These are phyloP conservation scores for Giardia muris DNA, from an alignment of 208 protist species.

Conservation along the genomic window DNA sequence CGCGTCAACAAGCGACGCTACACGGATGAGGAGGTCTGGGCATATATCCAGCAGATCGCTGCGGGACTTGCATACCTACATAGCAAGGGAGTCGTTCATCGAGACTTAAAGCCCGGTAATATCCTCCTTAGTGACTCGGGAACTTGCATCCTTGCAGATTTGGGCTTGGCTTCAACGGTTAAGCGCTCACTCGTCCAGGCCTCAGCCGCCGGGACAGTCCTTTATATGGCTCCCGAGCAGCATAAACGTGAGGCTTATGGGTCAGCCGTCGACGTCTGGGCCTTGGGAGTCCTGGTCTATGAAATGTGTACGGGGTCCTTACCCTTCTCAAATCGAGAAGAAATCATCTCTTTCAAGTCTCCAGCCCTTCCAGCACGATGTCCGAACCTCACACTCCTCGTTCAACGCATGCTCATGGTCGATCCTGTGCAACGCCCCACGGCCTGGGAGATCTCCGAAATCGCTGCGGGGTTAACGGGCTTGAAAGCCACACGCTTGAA, in stretches of 20 bases:
- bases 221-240: neutral
- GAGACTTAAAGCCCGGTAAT: conserved; percentile 29
- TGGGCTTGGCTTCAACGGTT: conserved; percentile 35
- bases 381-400: too few species aligned
- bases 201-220: neutral
- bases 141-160: conserved; percentile 37
- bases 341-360: too few species aligned
- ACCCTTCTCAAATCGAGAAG: too few species aligned
- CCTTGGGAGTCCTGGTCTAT: conserved; percentile 50
- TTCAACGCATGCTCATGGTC: too few species aligned
- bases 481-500: too few species aligned
- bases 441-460: too few species aligned
- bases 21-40: too few species aligned
- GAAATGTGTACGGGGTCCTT: conserved; percentile 39
- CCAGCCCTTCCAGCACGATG: too few species aligned
- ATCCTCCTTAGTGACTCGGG: conserved; percentile 34
- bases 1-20: too few species aligned
- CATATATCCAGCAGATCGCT: conserved; percentile 19
- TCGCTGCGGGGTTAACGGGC: too few species aligned
- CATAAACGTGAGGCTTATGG: neutral
- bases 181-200: neutral
- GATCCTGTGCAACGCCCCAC: too few species aligned
- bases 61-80: conserved; percentile 38
- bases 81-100: neutral
- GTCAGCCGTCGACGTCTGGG: conserved; percentile 31